phyloP scores from a whole-genome alignment of 2,329 filamentous ascomycete species.

The Cladorrhinum sp. region DNA sequence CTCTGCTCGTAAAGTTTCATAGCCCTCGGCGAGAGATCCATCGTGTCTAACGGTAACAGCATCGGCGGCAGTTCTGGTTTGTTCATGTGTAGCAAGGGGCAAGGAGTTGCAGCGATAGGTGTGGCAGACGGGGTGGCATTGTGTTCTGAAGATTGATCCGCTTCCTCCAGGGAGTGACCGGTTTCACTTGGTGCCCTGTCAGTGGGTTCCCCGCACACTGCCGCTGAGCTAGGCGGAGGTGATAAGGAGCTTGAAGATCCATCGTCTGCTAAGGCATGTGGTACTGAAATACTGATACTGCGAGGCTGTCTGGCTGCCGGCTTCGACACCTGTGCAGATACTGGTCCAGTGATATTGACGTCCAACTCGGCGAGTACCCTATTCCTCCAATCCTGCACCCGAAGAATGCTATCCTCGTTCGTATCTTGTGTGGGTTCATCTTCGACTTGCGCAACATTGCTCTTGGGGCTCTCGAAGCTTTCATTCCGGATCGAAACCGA shows the following conservation, averaged over 20 bases:
- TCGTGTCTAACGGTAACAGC: background rate
- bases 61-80: background rate
- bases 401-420: background rate
- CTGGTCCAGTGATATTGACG: background rate
- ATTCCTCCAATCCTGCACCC: background rate
- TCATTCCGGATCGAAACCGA: background rate
- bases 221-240: background rate
- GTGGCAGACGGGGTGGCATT: background rate
- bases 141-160: background rate
- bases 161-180: background rate
- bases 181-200: background rate
- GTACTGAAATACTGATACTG: background rate
- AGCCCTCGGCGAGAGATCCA: slow-evolving; percentile 2
- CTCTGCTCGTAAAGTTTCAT: background rate
- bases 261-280: background rate
- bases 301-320: background rate
- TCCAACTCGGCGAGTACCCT: background rate
- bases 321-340: background rate
- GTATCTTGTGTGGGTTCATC: background rate
- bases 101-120: background rate
- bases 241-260: background rate
- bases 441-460: background rate
- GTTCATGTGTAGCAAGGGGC: background rate
- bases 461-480: slow-evolving; percentile 1
- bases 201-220: background rate